Conservation (phyloP, 306 rosid species). For the Parietaria judaica region DNA sequence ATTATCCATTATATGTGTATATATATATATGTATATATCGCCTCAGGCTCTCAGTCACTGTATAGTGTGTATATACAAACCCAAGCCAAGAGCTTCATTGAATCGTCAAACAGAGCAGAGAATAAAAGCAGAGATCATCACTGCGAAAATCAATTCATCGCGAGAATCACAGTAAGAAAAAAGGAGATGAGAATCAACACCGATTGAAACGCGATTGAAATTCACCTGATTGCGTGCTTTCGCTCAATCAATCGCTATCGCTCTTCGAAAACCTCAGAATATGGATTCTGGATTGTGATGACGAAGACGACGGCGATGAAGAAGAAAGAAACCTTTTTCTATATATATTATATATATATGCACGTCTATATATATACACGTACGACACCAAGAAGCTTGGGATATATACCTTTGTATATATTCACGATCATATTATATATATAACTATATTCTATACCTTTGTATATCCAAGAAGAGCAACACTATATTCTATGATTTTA, state of each 20-base stretch:
- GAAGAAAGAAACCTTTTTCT: neutral
- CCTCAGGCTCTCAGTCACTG: no score
- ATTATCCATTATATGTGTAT: neutral
- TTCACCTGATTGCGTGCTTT: no score
- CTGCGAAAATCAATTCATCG: constrained; percentile 1
- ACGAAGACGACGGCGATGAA: neutral
- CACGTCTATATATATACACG: no score
- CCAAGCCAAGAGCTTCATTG: constrained; percentile 1
- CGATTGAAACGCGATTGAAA: neutral
- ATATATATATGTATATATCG: neutral
- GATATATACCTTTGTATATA: neutral
- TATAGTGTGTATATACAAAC: no score
- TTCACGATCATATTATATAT: no score
- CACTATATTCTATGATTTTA: neutral
- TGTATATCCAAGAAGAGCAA: no score
- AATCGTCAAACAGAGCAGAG: constrained; percentile 10
- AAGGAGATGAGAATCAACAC: constrained; percentile 6
- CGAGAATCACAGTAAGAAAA: constrained; percentile 15
- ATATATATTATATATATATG: no score
- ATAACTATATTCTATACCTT: neutral
- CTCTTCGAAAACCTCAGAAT: constrained; percentile 38
- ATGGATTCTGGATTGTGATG: neutral
- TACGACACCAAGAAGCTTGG: neutral
- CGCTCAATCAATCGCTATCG: constrained; percentile 17
- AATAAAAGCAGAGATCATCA: constrained; percentile 19